Percentiles rank a stretch among this genome's conserved stretches.
These are phyloP conservation scores for Aureobasidium lini DNA, from an alignment of 2,329 filamentous ascomycete genomes.

Conservation along the genomic window DNA sequence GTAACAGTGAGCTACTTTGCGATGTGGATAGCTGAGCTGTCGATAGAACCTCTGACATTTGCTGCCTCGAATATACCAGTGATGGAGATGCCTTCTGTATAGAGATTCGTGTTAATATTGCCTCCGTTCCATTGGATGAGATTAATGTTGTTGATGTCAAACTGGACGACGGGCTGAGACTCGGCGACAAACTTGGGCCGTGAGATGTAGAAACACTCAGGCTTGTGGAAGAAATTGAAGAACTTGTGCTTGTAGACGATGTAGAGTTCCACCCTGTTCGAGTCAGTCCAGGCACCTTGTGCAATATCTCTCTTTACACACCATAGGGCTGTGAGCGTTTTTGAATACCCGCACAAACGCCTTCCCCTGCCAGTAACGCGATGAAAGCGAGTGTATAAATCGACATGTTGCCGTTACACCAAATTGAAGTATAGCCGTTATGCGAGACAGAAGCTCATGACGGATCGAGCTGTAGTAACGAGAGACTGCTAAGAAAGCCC, in stretches of 20 bases:
- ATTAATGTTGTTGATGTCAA: background rate
- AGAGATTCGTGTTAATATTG: background rate
- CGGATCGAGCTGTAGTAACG: background rate
- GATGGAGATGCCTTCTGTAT: background rate
- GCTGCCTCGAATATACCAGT: background rate
- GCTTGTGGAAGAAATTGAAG: background rate
- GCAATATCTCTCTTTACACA: background rate
- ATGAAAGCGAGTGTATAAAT: slow-evolving; percentile 1
- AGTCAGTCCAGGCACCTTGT: background rate
- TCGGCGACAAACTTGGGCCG: background rate
- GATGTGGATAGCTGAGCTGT: background rate
- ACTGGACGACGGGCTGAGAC: background rate
- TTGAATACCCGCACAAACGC: background rate
- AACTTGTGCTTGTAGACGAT: background rate
- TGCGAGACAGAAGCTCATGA: background rate
- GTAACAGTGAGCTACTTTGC: background rate
- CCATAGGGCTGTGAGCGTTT: background rate
- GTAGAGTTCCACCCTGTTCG: background rate
- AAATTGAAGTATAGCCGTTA: background rate
- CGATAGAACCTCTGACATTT: background rate
- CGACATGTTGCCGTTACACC: slow-evolving; percentile 1
- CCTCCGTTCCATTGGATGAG: background rate
- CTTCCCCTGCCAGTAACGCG: background rate
- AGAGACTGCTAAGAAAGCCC: background rate
- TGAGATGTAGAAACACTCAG: background rate